A percentile compares a stretch with the other conserved stretches of the same genome.
phyloP scores from a whole-genome alignment of 768 basidiomycete species.

The Cystobasidium onofrii region DNA sequence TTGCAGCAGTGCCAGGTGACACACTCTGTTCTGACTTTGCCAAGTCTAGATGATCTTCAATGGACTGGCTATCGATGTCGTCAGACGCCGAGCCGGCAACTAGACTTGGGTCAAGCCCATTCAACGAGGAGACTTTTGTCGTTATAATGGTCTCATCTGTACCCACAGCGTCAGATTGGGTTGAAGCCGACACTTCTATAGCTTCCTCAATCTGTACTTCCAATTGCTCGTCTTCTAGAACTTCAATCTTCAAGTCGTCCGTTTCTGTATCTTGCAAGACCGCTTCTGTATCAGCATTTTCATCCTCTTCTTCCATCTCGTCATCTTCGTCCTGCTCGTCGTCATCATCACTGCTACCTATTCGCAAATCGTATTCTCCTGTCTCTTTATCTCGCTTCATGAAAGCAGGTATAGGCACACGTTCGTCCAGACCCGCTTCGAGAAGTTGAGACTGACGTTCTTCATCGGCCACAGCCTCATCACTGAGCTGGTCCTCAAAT shows the following conservation, averaged over 20 bases:
- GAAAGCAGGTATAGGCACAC: conserved; percentile 25
- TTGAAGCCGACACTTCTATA: no score
- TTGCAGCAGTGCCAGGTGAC: background rate
- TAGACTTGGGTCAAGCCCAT: no score
- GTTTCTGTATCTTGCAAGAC: background rate
- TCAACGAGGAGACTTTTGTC: no score
- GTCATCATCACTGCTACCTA: background rate
- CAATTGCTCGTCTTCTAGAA: background rate
- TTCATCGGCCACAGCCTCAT: conserved; percentile 7
- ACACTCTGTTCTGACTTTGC: background rate
- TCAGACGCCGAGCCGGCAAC: no score
- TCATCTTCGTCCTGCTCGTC: conserved; percentile 12
- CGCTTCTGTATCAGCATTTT: background rate
- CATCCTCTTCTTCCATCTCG: background rate
- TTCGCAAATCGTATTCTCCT: background rate
- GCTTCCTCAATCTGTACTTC: background rate
- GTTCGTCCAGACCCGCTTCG: background rate
- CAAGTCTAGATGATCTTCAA: background rate
- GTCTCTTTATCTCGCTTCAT: conserved; percentile 21
- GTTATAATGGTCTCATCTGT: no score
- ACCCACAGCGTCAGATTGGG: no score
- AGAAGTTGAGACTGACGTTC: background rate
- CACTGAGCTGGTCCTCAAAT: conserved; percentile 19
- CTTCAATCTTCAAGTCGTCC: background rate
- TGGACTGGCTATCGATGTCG: background rate